Base-by-base conservation (phyloP, 345 rosid species). In the Eutrema japonicum region DNA sequence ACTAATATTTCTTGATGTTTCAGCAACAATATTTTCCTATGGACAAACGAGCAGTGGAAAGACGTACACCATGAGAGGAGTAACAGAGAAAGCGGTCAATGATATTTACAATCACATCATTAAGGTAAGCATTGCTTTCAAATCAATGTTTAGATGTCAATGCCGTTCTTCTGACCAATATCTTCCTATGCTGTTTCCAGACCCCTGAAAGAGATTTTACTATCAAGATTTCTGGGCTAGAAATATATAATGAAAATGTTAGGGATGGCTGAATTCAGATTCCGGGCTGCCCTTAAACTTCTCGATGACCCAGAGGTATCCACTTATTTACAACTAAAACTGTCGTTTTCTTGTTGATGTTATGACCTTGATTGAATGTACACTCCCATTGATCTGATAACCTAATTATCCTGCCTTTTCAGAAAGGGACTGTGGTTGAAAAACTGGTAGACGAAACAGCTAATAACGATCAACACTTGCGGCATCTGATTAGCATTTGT, bases 31-130 rank as follows among this genome's bases (percentile, higher is more conserved):
- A 78, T 96, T 96, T 78, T 98, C 98, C 0, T 92, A 96, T 67
- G 99, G 99, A 42, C 98, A 92, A 85, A 96, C 99, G 16, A 96
- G 99, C 83, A 92, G 99, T 73, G 99, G 99, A 42, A 96, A 96
- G 84, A 96, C 98, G 63, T 92, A 77, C 53, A 96, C 98, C 2
- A 96, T 92, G 98, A 83, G 97, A 85, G 99, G 99, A 75, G 88
- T 90, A 83, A 90, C 99, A 6, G 97, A 96, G 82, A 96, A 96
- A 75, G 99, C 99, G 78, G 99, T 96, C 53, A 72, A 83, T 73
- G 98, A 92, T 79, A 96, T 96, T 68, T 96, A 96, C 66, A 78
- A 83, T 53, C 99, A 92, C 82, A 92, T 96, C 68, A 77, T 82
- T 51, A 85, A 85, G 50, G 99, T 90, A 22, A 22, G 26, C 22